Conservation (phyloP, 306 rosid genomes). For the Hylodesmum podocarpum region DNA sequence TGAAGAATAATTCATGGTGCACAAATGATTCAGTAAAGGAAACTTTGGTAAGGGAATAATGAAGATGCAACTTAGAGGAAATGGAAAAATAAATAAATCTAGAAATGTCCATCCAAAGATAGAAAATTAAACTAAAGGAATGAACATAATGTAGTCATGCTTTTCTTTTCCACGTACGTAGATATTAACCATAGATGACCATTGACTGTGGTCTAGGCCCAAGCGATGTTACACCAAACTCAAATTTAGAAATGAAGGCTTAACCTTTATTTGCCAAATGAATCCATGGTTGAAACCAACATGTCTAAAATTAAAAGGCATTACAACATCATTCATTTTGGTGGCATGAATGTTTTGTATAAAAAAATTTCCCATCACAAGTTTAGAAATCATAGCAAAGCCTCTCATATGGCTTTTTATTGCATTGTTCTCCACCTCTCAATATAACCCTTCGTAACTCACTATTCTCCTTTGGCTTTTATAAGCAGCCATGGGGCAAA, state of each 20-base stretch:
- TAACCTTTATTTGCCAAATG: background rate
- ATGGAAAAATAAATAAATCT: background rate
- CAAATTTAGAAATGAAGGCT: constrained; percentile 19
- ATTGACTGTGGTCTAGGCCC: background rate
- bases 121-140: background rate
- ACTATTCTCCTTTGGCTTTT: background rate
- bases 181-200: background rate
- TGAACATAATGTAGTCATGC: background rate
- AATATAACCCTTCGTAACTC: constrained; percentile 19
- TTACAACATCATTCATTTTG: constrained; percentile 20
- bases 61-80: background rate
- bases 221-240: background rate
- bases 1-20: background rate
- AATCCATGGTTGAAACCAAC: constrained; percentile 17
- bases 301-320: constrained; percentile 24
- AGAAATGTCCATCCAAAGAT: background rate
- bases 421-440: background rate
- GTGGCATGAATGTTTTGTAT: constrained; percentile 9
- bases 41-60: background rate
- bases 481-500: constrained; percentile 37
- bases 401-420: constrained; percentile 23
- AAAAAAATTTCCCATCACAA: background rate
- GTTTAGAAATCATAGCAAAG: constrained; percentile 35
- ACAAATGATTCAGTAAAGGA: background rate
- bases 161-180: background rate